These are phyloP conservation scores for Edaphochlamys debaryana DNA, from an alignment of 139 green algal species.

Conservation along the genomic window DNA sequence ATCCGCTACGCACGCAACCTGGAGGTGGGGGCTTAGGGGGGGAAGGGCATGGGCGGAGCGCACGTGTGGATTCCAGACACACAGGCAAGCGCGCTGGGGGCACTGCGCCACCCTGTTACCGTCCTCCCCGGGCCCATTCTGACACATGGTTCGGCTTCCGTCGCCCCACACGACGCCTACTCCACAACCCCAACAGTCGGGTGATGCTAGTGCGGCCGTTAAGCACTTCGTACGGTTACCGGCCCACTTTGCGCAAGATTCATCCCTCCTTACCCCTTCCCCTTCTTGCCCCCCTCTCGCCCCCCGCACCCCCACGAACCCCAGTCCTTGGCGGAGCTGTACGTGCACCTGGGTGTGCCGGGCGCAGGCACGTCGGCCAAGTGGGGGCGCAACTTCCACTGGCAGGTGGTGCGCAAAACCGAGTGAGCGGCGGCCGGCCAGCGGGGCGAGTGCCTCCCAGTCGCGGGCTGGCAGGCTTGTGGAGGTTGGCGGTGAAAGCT, in stretches of 20 bases:
- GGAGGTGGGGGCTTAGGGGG: conserved; percentile 21
- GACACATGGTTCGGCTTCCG: neutral
- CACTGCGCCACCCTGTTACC: too few relatives aligned
- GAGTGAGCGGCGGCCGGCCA: too few relatives aligned
- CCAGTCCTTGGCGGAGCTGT: conserved; percentile 54
- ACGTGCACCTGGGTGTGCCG: conserved; percentile 50
- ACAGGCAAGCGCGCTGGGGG: too few relatives aligned
- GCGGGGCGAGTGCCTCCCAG: too few relatives aligned
- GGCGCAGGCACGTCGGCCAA: conserved; percentile 13
- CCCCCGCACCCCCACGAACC: neutral
- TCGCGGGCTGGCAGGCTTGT: too few relatives aligned
- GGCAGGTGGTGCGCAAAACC: too few relatives aligned
- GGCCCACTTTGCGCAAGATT: neutral
- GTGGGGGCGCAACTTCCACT: conserved; percentile 31
- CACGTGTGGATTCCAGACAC: neutral
- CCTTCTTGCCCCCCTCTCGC: neutral
- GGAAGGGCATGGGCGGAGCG: neutral
- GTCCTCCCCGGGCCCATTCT: neutral
- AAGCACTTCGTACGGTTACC: neutral
- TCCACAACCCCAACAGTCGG: too few relatives aligned
- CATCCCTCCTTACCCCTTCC: neutral
- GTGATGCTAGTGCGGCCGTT: neutral
- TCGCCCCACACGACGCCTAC: neutral
- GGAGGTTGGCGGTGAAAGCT: too few relatives aligned
- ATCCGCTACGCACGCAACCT: conserved; percentile 56